Evolutionary conservation across 768 basidiomycete genomes (phyloP), one percentile per base, ranked within the genome.

Genomic region (Boletus reticuloceps): DNA sequence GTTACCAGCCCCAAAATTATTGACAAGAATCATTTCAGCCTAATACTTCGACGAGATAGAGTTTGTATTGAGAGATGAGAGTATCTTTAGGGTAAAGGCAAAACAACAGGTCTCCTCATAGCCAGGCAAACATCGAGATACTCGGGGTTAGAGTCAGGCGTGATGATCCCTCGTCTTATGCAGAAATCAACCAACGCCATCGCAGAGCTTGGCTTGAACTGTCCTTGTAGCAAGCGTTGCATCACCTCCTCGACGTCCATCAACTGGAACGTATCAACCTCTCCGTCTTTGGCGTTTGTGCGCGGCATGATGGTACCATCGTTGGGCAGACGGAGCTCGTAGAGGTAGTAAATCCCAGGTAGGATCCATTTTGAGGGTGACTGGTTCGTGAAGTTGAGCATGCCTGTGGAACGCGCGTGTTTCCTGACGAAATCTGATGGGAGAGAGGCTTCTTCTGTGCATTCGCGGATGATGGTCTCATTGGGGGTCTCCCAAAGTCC

Each of bases 341-440:
- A 79, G 36, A 76, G 70, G 53, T 76, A 75, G 58, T 79, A 79
- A 19, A 77, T 63, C 20, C 76, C 75, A 6, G 78, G 78, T n/a
- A 79, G 61, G 17, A 77, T 66, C 75, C 75, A 79, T 39, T 69
- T 69, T 17, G 70, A 63, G 8, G 75, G 75, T 0, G 77, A 77
- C 17, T 75, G 77, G 52, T 78, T 75, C 49, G 69, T 70, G 61
- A 67, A 79, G 20, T 73, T 70, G 19, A 79, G 61, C 45, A 72
- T 67, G 19, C 77, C 77, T 8, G 69, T 71, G 5, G 72, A 62
- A 12, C 69, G 69, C 25, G 68, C 65, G 53, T 66, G 58, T 17
- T 64, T 50, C 53, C 47, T 59, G 47, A 79, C 70, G 55, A 74
- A 76, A 45, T 69, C 66, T 10, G 60, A 54, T 47, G 76, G 69